Evolutionary conservation across 805 yeast genomes (phyloP).

Genomic region (Naumovozyma dairenensis): DNA sequence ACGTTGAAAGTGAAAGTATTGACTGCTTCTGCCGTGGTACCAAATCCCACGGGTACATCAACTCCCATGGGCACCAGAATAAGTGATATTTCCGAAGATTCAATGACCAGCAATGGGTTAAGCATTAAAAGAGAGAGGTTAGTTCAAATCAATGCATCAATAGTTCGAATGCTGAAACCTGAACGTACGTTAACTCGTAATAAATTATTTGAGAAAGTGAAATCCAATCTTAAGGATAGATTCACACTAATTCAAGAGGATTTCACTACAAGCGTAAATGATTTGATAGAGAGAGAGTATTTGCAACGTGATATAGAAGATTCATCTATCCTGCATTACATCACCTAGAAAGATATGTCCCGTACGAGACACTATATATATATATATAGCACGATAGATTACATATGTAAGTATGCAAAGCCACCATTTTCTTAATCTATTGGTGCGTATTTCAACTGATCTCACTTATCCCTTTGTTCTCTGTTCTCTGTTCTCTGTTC

Average conservation of each 20-base stretch:
- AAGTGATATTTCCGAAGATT: background rate
- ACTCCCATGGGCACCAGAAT: background rate
- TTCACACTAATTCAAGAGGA: conserved; percentile 61
- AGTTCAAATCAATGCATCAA: conserved; percentile 70
- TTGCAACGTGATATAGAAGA: conserved; percentile 59
- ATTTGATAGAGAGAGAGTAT: conserved; percentile 72
- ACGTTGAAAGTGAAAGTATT: conserved; percentile 59
- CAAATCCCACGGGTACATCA: background rate
- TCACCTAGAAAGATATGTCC: background rate
- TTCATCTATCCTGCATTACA: conserved; percentile 15
- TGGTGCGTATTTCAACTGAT: too few relatives aligned
- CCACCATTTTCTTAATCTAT: too few relatives aligned
- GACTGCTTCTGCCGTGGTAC: conserved; percentile 2
- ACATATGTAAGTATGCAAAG: too few relatives aligned
- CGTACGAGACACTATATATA: too few relatives aligned
- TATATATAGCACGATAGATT: too few relatives aligned
- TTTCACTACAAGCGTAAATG: conserved; percentile 66
- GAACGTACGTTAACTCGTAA: conserved; percentile 52
- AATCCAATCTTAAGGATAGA: conserved; percentile 47
- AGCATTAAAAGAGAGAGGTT: conserved; percentile 53
- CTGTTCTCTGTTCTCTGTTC: too few relatives aligned
- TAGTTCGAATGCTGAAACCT: conserved; percentile 81
- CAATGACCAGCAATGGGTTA: background rate
- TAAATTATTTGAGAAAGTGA: conserved; percentile 56
- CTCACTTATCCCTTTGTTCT: too few relatives aligned